Conservation (phyloP, 441 rosid species). For the Breynia disticha region DNA sequence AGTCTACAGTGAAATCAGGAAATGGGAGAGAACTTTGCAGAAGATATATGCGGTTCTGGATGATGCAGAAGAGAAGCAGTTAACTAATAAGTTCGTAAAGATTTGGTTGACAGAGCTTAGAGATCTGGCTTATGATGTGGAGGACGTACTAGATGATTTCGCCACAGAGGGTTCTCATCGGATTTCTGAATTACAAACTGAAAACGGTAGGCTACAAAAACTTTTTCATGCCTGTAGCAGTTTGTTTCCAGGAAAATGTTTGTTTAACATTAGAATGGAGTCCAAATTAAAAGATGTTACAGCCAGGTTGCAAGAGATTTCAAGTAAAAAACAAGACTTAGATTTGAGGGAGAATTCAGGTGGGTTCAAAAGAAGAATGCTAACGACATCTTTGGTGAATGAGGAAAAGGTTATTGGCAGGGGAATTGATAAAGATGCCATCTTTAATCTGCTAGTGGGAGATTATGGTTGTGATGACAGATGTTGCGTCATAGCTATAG, state of each 20-base stretch:
- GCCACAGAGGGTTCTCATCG: background rate
- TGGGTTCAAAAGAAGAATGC: background rate
- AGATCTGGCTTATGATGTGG: constrained; percentile 4
- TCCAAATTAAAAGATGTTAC: background rate
- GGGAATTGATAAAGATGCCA: background rate
- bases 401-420: constrained; percentile 3
- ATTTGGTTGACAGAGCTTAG: constrained; percentile 4
- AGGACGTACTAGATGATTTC: constrained; percentile 5
- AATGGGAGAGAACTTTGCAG: background rate
- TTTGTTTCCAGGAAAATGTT: background rate
- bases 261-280: background rate
- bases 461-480: background rate
- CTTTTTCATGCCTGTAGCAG: background rate
- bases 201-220: background rate
- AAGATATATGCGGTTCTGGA: constrained; percentile 2
- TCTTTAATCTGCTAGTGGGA: background rate
- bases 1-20: background rate
- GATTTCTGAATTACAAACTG: background rate
- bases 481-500: background rate
- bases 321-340: background rate
- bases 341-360: background rate
- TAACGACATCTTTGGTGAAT: background rate
- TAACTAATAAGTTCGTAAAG: background rate
- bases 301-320: background rate
- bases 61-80: constrained; percentile 6